Evolutionary conservation across 768 basidiomycete genomes (phyloP), one percentile per base, ranked within the genome.

Genomic region (Boletus pseudopeckii): DNA sequence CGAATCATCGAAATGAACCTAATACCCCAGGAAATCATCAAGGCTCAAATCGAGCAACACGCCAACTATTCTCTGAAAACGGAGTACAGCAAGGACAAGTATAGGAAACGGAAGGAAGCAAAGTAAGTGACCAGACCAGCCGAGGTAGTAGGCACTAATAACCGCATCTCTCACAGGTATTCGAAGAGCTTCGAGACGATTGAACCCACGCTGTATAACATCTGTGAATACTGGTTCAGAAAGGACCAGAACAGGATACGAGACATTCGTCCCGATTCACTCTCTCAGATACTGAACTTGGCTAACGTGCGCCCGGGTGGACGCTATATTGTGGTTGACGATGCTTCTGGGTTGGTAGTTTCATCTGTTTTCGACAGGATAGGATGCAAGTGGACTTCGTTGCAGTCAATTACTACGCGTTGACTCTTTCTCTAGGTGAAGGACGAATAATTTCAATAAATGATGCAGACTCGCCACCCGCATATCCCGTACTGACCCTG

Each of bases 31-130:
- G 95, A 98, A 64, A 98, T 99, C 48, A 96, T 98, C 67, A 86
- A 90, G 65, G 86, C 79, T 69, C 96, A 98, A 71, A 96, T 98
- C 44, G 92, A 92, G 62, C 83, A 86, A 63, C 96, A 98, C 64
- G 86, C 90, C 30, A 90, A 91, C 62, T 99, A 90, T 69, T 84
- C 85, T 11, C 75, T 98, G 45, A 98, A 98, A 72, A 98, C 95
- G 1, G 97, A 96, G 71, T 98, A 95, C 71, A 94, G 91, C 72
- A 98, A 99, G 72, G 95, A 98, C 65, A 99, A 99, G 69, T 99
- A 98, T 72, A 88, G 83, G 69, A 96, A 95, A 70, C 80, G 92
- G 37, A 99, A 99, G 71, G 92, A 95, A 73, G 93, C 91, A 52
- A 99, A 98, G 95, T 96, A 65, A 60, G 85, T 68, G 15, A 4